Base-by-base conservation (phyloP, 495 filamentous ascomycete species). In the Immersiella caudata region DNA sequence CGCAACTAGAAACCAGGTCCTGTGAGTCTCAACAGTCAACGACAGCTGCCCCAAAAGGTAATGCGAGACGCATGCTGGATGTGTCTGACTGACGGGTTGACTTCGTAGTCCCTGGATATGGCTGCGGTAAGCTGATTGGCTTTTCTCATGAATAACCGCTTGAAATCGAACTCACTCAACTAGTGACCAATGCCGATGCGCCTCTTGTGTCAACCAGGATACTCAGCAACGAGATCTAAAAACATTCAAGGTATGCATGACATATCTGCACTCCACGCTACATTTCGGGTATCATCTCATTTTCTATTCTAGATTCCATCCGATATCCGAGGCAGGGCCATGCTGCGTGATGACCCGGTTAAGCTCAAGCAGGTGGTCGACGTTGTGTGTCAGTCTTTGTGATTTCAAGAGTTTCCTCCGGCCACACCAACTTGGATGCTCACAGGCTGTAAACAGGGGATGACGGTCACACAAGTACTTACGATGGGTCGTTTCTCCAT, bases 401-500 rank as follows among this genome's bases (percentile, higher is more conserved):
- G 40, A 46, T 36, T 12, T 36, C 12, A 12, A 6, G 5, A 36
- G 5, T 12, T 5, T 12, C 12, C 33, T 36, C 12, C 16, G 5
- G 40, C 14, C 40, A 46, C 40, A 2, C 2, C 40, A 6, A 14
- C 9, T 18, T 12, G 40, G 9, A 46, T 46, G 40, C 40, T 46
- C 11, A 46, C 40, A 46, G 2, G 40, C 2, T 12, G 6, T 2
- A 14, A 46, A 12, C 40, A 75, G 75, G 73, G 76, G 67, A 65
- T 12, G 86, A 86, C 68, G 72, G 71, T 16, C 91, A 93, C 74
- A 70, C 82, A 25, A 89, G 84, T 70, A 71, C 73, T 27, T 90
- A 86, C 63, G 49, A 73, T 14, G 85, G 80, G 81, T 74, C 80
- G 7, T 46, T 46, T 46, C 40, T 46, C 14, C 9, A 12, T 12